Conservation (phyloP, 306 rosid genomes). For the Cucurbita moschata region DNA sequence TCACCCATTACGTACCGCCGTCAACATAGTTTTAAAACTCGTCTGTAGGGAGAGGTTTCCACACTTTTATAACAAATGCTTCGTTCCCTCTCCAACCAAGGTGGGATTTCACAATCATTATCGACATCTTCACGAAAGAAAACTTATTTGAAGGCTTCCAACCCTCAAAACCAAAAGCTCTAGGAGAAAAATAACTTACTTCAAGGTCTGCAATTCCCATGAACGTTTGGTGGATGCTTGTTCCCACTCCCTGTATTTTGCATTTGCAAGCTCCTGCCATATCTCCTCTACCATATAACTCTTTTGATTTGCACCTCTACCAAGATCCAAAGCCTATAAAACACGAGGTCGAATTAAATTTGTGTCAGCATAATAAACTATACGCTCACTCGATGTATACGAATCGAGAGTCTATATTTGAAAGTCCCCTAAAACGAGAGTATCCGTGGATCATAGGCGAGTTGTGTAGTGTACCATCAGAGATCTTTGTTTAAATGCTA, state of each 20-base stretch:
- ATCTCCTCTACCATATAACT: conserved; percentile 78
- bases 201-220: conserved; percentile 69
- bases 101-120: too few relatives aligned
- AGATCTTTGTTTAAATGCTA: too few relatives aligned
- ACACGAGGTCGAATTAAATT: background rate
- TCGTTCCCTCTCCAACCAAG: too few relatives aligned
- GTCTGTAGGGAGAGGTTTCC: too few relatives aligned
- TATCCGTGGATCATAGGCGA: too few relatives aligned
- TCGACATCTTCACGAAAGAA: too few relatives aligned
- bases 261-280: conserved; percentile 86
- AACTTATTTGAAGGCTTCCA: background rate
- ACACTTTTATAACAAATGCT: too few relatives aligned
- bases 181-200: conserved; percentile 21
- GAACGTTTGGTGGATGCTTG: conserved; percentile 37
- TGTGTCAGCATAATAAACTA: background rate
- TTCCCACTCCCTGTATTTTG: conserved; percentile 86
- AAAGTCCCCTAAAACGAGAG: too few relatives aligned
- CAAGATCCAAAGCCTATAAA: conserved; percentile 85
- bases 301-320: conserved; percentile 69
- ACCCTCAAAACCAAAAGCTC: background rate
- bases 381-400: background rate
- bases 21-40: too few relatives aligned
- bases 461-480: too few relatives aligned
- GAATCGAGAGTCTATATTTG: too few relatives aligned
- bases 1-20: too few relatives aligned